These are phyloP conservation scores for Solanum tarapatanum DNA, from an alignment of 257 asterid species.

Conservation along the genomic window DNA sequence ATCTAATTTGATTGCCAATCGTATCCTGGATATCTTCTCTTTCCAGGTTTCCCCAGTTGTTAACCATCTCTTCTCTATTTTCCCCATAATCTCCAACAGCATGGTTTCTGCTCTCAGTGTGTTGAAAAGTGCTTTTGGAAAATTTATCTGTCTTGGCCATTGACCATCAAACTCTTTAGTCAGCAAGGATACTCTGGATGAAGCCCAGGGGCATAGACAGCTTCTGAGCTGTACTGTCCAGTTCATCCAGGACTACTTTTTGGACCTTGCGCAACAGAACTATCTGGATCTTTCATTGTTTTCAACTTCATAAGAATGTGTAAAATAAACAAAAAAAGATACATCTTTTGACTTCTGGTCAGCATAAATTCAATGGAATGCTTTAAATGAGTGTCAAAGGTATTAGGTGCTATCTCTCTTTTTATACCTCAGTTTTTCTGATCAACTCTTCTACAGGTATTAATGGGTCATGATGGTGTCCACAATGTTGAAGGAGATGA, in stretches of 20 bases:
- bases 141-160: background rate
- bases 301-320: background rate
- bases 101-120: background rate
- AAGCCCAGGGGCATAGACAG: background rate
- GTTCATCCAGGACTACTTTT: background rate
- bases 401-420: background rate
- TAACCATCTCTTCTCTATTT: background rate
- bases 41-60: background rate
- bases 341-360: background rate
- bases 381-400: background rate
- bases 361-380: background rate
- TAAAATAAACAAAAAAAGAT: background rate
- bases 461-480: slow-evolving; percentile 67
- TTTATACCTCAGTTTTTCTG: slow-evolving; percentile 2
- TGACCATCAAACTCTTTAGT: background rate
- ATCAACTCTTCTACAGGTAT: slow-evolving; percentile 30
- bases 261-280: background rate
- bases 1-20: background rate
- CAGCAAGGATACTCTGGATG: background rate
- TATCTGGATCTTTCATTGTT: background rate
- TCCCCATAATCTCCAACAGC: background rate
- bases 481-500: slow-evolving; percentile 56
- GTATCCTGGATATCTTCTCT: background rate
- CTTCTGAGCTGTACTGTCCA: background rate
- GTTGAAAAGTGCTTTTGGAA: background rate